Evolutionary conservation across 495 filamentous ascomycete species (phyloP).

Genomic region (Penicillium verhagenii): DNA sequence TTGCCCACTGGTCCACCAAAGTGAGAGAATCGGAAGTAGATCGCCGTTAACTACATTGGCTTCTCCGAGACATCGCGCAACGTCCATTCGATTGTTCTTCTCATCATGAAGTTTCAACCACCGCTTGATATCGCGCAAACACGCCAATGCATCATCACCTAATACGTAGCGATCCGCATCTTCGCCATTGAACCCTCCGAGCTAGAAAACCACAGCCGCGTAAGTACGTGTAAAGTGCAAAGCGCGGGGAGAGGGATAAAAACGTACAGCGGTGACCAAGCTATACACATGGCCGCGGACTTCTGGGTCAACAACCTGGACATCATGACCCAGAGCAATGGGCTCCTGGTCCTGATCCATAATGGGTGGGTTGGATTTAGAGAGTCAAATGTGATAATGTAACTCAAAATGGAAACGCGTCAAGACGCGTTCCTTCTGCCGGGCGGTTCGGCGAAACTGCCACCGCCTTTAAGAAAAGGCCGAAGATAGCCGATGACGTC

Average conservation of each 20-base stretch:
- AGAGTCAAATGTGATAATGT: conserved; percentile 22
- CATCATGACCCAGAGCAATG: conserved; percentile 35
- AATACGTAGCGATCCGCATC: conserved; percentile 81
- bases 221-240: conserved; percentile 22
- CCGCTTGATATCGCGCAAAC: conserved; percentile 86
- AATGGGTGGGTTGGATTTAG: conserved; percentile 20
- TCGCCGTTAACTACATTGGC: conserved; percentile 90
- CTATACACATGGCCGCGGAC: conserved; percentile 88
- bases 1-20: conserved; percentile 65
- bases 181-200: conserved; percentile 81
- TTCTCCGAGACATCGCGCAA: conserved; percentile 88
- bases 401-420: conserved; percentile 35
- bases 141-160: conserved; percentile 90
- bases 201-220: conserved; percentile 45
- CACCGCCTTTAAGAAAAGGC: conserved; percentile 20
- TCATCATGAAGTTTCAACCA: conserved; percentile 96
- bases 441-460: conserved; percentile 30
- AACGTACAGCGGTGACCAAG: conserved; percentile 84
- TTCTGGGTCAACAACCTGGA: conserved; percentile 72
- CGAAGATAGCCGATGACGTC: conserved; percentile 49
- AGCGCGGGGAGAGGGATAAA: background rate
- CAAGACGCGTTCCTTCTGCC: conserved; percentile 16
- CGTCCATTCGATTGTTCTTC: conserved; percentile 91
- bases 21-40: conserved; percentile 81
- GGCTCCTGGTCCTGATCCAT: conserved; percentile 47